Base-by-base conservation (phyloP, 345 rosid genomes). In the Lumnitzera racemosa region DNA sequence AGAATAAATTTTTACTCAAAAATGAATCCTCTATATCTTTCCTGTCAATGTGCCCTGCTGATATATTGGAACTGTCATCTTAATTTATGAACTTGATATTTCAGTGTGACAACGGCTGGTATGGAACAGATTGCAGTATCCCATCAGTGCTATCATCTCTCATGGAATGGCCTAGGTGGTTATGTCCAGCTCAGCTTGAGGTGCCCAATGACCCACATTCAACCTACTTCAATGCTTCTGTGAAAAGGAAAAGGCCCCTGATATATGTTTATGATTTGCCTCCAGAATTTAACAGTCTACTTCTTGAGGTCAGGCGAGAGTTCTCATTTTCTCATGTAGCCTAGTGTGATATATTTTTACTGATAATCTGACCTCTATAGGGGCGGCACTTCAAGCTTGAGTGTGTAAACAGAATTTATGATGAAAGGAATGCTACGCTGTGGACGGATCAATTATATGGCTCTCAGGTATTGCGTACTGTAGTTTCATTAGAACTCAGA, bases 391-490 rank as follows among this genome's bases (percentile, higher is more conserved):
- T 74, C 74, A 92, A 81, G 83, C 69, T 87, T 2, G 85, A 87
- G 77, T 92, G 98, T 63, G 88, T 92, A 49, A 87, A 85, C 74
- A 83, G 98, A 80, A 74, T 92, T 57, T 92, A 92, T 63, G 87
- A 84, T 70, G 83, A 77, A 11, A 79, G 63, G 66, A 92, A 92
- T 72, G 87, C 84, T 69, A 92, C 98, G 49, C 0, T 78, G 4
- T 92, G 98, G 98, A 89, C 91, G 47, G 98, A 89, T 50, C 85
- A 78, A 74, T 70, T 92, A 51, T 92, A 92, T 69, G 97, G 98
- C 61, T 74, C 96, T 65, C 97, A 92, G 98, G 98, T 88, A 80
- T 36, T 36, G 43, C 4, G 1, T 36, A 36, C 10, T 36, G 9
- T 36, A 36, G 43, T 36, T 36, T 7, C 43, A 36, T 36, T 36